Evolutionary conservation across 2,329 filamentous ascomycete genomes (phyloP).

Genomic region (Sarocladium oryzae): DNA sequence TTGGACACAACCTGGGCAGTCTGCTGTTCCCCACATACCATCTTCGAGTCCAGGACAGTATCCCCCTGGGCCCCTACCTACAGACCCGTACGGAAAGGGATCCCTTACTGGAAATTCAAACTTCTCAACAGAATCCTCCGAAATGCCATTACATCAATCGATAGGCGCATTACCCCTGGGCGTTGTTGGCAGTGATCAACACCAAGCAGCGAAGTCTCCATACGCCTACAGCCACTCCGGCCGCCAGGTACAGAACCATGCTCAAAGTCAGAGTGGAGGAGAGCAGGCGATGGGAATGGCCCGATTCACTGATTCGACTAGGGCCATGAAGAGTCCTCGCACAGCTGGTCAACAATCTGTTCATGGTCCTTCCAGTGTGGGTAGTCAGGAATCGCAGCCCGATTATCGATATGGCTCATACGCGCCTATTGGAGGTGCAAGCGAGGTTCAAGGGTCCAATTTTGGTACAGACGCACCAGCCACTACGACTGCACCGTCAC

Average conservation of each 20-base stretch:
- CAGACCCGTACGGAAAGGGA: slow-evolving; percentile 47
- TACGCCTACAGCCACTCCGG: slow-evolving; percentile 49
- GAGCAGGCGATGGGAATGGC: slow-evolving; percentile 46
- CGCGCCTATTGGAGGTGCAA: slow-evolving; percentile 21
- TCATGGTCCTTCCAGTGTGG: slow-evolving; percentile 41
- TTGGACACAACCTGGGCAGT: slow-evolving; percentile 43
- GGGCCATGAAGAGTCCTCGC: slow-evolving; percentile 51
- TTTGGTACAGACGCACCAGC: slow-evolving; percentile 26
- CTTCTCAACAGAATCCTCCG: slow-evolving; percentile 46
- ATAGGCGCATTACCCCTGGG: slow-evolving; percentile 47
- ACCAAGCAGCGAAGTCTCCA: slow-evolving; percentile 7
- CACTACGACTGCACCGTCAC: slow-evolving; percentile 22
- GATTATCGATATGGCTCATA: slow-evolving; percentile 53
- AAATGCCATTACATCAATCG: slow-evolving; percentile 46
- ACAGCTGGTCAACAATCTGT: slow-evolving; percentile 48
- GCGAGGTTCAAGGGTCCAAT: slow-evolving; percentile 24
- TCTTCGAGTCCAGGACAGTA: slow-evolving; percentile 39
- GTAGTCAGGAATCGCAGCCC: slow-evolving; percentile 40
- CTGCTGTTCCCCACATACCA: slow-evolving; percentile 42
- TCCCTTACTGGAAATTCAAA: slow-evolving; percentile 40
- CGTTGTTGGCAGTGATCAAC: slow-evolving; percentile 40
- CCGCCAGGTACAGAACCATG: slow-evolving; percentile 40
- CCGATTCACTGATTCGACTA: slow-evolving; percentile 50
- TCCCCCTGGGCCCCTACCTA: slow-evolving; percentile 41
- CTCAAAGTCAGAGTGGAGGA: slow-evolving; percentile 26